Evolutionary conservation across 78 protist genomes (phyloP).

Genomic region (Dictyostelium purpureum): DNA sequence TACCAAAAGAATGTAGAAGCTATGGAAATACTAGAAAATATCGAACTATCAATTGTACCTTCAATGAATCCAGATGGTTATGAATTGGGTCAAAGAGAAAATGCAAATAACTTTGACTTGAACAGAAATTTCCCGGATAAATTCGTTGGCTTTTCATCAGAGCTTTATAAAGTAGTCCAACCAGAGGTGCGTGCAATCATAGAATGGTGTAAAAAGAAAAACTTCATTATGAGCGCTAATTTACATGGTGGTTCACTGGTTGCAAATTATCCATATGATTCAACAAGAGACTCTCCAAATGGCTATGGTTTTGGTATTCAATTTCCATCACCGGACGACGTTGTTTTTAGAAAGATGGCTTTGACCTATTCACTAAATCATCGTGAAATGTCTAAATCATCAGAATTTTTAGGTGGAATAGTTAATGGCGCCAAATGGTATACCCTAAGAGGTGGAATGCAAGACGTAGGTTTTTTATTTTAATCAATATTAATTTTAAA

Average conservation of each 20-base stretch:
- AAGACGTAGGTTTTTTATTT: conserved; percentile 54
- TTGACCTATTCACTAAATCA: conserved; percentile 46
- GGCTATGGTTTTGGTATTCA: conserved; percentile 18
- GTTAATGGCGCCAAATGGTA: conserved; percentile 91
- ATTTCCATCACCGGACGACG: conserved; percentile 79
- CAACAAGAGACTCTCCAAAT: background rate
- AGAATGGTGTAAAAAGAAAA: conserved; percentile 54
- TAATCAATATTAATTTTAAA: background rate
- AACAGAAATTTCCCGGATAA: conserved; percentile 88
- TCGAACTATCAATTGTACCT: conserved; percentile 80
- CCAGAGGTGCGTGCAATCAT: conserved; percentile 75
- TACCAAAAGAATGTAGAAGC: background rate
- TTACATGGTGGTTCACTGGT: conserved; percentile 90
- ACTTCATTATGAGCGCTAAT: conserved; percentile 82
- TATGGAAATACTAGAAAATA: conserved; percentile 12
- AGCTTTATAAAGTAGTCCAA: conserved; percentile 7
- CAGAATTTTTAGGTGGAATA: conserved; percentile 71
- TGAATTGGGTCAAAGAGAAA: conserved; percentile 42
- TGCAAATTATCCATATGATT: conserved; percentile 78
- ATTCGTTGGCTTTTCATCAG: background rate
- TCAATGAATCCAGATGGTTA: conserved; percentile 93
- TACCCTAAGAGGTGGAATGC: conserved; percentile 84
- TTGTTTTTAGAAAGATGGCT: conserved; percentile 76
- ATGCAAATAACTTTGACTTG: conserved; percentile 69
- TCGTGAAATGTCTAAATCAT: conserved; percentile 21